Evolutionary conservation across 148 eudicot species (phyloP).

Genomic region (Fallopia convolvulus): DNA sequence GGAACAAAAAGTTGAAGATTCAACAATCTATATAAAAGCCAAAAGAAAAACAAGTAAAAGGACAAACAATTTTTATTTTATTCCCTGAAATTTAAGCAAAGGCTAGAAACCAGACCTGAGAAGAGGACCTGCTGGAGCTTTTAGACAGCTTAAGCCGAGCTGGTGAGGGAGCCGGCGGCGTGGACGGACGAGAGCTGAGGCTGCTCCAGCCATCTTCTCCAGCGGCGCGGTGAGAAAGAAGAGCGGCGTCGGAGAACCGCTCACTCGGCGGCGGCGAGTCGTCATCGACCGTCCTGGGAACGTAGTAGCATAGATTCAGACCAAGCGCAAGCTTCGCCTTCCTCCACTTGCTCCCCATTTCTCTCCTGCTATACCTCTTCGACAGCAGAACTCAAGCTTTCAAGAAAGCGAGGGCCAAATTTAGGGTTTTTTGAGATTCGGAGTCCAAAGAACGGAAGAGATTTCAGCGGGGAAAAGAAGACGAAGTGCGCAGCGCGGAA

Average conservation of each 20-base stretch:
- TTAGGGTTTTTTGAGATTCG: slow-evolving; percentile 12
- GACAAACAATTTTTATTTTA: no score
- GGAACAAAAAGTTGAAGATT: no score
- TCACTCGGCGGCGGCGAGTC: slow-evolving; percentile 18
- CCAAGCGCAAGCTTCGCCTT: slow-evolving; percentile 60
- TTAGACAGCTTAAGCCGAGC: slow-evolving; percentile 5
- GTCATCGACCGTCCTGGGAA: slow-evolving; percentile 28
- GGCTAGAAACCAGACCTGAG: slow-evolving; percentile 12
- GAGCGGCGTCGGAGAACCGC: slow-evolving; percentile 26
- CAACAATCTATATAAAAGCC: no score
- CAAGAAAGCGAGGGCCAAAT: not conserved
- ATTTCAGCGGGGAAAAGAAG: not conserved
- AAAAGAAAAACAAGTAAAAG: no score
- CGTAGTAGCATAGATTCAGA: slow-evolving; percentile 42
- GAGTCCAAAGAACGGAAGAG: not conserved
- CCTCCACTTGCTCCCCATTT: slow-evolving; percentile 68
- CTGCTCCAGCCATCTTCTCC: slow-evolving; percentile 4
- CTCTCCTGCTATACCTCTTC: not conserved
- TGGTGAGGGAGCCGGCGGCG: not conserved
- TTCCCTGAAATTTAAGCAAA: not conserved
- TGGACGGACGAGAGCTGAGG: not conserved
- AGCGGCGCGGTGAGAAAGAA: slow-evolving; percentile 16
- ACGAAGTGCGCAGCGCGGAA: not conserved
- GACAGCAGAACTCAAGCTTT: not conserved
- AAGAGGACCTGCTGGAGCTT: slow-evolving; percentile 17